These are phyloP conservation scores for Tylopilus rubrobrunneus DNA, from an alignment of 768 basidiomycete species.

Conservation along the genomic window DNA sequence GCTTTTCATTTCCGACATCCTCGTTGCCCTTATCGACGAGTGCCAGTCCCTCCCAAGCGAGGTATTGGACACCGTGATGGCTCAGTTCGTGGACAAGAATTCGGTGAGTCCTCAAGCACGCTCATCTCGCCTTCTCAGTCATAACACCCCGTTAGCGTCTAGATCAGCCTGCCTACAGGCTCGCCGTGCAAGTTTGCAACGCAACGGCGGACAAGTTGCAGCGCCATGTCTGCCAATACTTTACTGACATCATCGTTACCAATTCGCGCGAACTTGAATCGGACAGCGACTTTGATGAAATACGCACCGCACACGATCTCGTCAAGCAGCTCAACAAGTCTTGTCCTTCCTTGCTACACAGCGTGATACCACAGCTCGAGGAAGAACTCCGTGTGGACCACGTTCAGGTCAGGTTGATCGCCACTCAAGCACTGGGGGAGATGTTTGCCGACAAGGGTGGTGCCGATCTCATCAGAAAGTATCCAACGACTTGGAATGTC, in stretches of 20 bases:
- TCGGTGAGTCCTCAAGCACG: slow-evolving; percentile 43
- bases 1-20: slow-evolving; percentile 82
- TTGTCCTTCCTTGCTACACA: slow-evolving; percentile 78
- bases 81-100: slow-evolving; percentile 81
- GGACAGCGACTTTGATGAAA: slow-evolving; percentile 58
- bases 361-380: slow-evolving; percentile 90
- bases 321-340: slow-evolving; percentile 78
- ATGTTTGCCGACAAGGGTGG: slow-evolving; percentile 84
- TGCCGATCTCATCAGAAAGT: slow-evolving; percentile 70
- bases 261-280: slow-evolving; percentile 51
- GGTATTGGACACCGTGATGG: slow-evolving; percentile 76
- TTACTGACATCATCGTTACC: slow-evolving; percentile 80
- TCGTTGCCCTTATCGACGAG: slow-evolving; percentile 88
- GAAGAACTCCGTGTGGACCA: slow-evolving; percentile 83
- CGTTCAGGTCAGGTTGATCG: slow-evolving; percentile 64
- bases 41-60: slow-evolving; percentile 69
- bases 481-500: slow-evolving; percentile 78
- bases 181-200: slow-evolving; percentile 85
- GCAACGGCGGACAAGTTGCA: slow-evolving; percentile 81
- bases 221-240: slow-evolving; percentile 86
- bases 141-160: slow-evolving; percentile 40
- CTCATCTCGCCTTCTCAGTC: background rate
- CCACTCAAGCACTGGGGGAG: slow-evolving; percentile 82
- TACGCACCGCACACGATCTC: slow-evolving; percentile 76
- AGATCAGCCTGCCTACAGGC: slow-evolving; percentile 73